A percentile compares a stretch with the other conserved stretches of the same genome.
Conservation (phyloP, 176 grass and related monocot species). For the Eleusine coracana region DNA sequence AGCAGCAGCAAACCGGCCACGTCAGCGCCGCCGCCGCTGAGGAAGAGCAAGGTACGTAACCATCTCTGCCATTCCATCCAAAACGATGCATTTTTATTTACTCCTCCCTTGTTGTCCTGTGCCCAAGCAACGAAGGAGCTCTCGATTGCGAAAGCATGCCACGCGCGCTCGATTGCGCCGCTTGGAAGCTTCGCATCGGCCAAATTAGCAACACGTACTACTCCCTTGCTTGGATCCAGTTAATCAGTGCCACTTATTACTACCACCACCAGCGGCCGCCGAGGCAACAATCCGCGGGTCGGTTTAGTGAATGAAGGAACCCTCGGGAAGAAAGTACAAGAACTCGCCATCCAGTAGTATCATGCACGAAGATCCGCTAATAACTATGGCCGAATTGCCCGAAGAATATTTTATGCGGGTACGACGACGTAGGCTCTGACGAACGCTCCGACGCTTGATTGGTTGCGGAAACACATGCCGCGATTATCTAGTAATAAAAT, state of each 20-base stretch:
- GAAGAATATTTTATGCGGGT: conserved; percentile 42
- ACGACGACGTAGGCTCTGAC: neutral
- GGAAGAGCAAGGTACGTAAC: conserved; percentile 55
- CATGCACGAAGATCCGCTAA: conserved; percentile 35
- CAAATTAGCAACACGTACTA: neutral
- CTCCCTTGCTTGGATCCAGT: neutral
- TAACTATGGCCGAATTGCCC: conserved; percentile 28
- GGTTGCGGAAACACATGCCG: neutral
- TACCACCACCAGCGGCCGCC: neutral
- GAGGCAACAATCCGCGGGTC: neutral
- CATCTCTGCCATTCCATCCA: neutral
- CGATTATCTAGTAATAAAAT: neutral
- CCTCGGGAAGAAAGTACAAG: conserved; percentile 12
- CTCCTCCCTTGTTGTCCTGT: conserved; percentile 5
- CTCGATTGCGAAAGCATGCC: conserved; percentile 43
- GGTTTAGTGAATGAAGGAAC: neutral
- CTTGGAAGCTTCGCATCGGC: conserved; percentile 49
- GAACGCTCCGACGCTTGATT: neutral
- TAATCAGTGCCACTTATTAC: neutral
- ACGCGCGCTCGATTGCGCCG: conserved; percentile 39
- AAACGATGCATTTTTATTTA: neutral
- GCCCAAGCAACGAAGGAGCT: neutral
- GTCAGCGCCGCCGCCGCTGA: conserved; percentile 3
- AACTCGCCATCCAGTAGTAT: neutral
- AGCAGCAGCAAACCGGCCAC: neutral